phyloP scores from a whole-genome alignment of 139 green algal genomes.

The Picochlorum sp. region DNA sequence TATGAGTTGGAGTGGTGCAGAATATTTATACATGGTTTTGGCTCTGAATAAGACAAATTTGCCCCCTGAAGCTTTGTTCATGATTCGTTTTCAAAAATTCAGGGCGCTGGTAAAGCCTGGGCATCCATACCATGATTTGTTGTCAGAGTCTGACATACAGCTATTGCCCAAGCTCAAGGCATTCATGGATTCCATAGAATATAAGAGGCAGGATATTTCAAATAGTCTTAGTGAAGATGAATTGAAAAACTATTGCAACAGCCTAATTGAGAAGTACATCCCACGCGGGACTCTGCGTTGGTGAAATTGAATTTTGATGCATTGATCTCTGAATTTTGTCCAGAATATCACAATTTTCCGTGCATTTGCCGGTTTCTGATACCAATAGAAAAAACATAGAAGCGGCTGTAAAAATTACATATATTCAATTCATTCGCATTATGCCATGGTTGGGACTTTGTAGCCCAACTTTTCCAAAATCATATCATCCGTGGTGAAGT shows the following conservation, averaged over 20 bases:
- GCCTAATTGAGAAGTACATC: constrained; percentile 64
- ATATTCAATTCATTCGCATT: not conserved
- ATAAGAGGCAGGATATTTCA: constrained; percentile 15
- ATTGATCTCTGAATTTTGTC: constrained; percentile 7
- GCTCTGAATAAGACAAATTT: constrained; percentile 48
- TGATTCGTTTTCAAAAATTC: constrained; percentile 55
- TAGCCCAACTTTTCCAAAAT: constrained; percentile 47
- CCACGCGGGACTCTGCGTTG: constrained; percentile 37
- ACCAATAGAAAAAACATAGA: not conserved
- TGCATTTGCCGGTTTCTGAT: not conserved
- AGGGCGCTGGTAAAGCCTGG: constrained; percentile 32
- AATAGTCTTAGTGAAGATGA: constrained; percentile 10
- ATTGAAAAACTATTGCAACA: constrained; percentile 52
- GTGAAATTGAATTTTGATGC: constrained; percentile 16
- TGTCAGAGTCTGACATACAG: constrained; percentile 45
- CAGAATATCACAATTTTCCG: not conserved
- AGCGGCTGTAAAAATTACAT: no score
- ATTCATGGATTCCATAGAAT: constrained; percentile 57
- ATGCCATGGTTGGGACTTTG: constrained; percentile 10
- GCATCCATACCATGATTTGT: constrained; percentile 54
- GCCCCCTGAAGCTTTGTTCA: constrained; percentile 65
- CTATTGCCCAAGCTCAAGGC: constrained; percentile 56
- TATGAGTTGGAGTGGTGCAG: constrained; percentile 63
- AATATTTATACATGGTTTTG: constrained; percentile 82
- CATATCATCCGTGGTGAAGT: constrained; percentile 89